A percentile compares a stretch with the other conserved stretches of the same genome.
Conservation (phyloP, 371 early-diverging fungal genomes). For the Haplosporangium sp. region DNA sequence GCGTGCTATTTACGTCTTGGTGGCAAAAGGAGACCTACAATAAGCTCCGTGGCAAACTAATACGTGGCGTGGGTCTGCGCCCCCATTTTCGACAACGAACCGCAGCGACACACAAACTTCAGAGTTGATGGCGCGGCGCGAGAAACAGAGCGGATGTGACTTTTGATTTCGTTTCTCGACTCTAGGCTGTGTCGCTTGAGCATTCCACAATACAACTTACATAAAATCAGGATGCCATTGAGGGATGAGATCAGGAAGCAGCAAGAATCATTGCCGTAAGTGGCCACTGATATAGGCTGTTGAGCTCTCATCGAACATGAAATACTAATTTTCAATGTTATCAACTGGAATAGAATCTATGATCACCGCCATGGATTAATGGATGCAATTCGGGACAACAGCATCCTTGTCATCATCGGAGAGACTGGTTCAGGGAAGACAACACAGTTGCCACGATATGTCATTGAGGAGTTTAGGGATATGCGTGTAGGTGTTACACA, state of each 20-base stretch:
- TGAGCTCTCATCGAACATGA: background rate
- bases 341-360: constrained; percentile 63
- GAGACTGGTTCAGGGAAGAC: constrained; percentile 99
- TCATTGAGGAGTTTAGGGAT: constrained; percentile 93
- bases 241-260: constrained; percentile 33
- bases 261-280: constrained; percentile 52
- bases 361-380: constrained; percentile 91
- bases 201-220: background rate
- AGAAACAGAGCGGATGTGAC: too few relatives aligned
- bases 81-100: too few relatives aligned
- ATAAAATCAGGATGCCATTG: constrained; percentile 15
- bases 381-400: constrained; percentile 88
- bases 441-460: constrained; percentile 98
- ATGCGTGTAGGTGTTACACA: constrained; percentile 95
- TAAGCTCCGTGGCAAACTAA: too few relatives aligned
- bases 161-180: too few relatives aligned
- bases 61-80: too few relatives aligned
- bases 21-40: background rate
- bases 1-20: too few relatives aligned
- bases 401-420: constrained; percentile 92
- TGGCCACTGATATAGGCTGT: background rate
- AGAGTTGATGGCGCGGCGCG: too few relatives aligned
- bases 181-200: too few relatives aligned
- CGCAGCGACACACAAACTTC: too few relatives aligned
- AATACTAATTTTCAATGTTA: background rate